Evolutionary conservation across 2,329 filamentous ascomycete species (phyloP).

Genomic region (Sarocladiaceae sp.): DNA sequence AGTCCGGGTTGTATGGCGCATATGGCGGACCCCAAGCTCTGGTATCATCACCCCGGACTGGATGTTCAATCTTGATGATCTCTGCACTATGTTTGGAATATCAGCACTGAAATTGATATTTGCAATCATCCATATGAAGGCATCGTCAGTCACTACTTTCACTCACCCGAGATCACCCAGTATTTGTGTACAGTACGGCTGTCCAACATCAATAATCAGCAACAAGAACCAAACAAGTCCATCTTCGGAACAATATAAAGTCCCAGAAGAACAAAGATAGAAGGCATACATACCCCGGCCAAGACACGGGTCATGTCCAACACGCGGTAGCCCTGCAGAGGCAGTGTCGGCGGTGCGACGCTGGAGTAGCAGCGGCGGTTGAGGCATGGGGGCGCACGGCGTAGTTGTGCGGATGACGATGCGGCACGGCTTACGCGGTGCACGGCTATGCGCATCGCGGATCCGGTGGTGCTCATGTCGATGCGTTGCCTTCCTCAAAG

Average conservation of each 20-base stretch:
- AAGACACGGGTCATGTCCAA: constrained; percentile 96
- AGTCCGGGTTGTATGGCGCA: constrained; percentile 64
- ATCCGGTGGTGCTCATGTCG: neutral
- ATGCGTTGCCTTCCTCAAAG: neutral
- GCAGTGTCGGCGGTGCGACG: constrained; percentile 36
- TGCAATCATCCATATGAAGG: neutral
- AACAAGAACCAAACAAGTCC: neutral
- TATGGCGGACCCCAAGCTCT: constrained; percentile 96
- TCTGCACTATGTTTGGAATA: constrained; percentile 61
- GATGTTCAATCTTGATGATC: constrained; percentile 96
- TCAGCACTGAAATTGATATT: neutral
- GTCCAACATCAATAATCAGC: constrained; percentile 15
- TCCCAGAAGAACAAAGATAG: neutral
- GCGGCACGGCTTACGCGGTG: neutral
- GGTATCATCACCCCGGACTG: constrained; percentile 86
- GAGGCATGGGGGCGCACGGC: neutral
- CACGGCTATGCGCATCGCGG: neutral
- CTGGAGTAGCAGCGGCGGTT: constrained; percentile 25
- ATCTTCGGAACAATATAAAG: neutral
- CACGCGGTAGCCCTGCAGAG: constrained; percentile 81
- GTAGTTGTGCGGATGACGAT: neutral
- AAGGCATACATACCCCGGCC: constrained; percentile 67
- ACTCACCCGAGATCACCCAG: constrained; percentile 89
- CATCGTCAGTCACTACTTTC: neutral
- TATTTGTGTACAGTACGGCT: constrained; percentile 98